A percentile compares a stretch with the other conserved stretches of the same genome.
Conservation (phyloP, 2,329 filamentous ascomycete species). For the Nemania diffusa region DNA sequence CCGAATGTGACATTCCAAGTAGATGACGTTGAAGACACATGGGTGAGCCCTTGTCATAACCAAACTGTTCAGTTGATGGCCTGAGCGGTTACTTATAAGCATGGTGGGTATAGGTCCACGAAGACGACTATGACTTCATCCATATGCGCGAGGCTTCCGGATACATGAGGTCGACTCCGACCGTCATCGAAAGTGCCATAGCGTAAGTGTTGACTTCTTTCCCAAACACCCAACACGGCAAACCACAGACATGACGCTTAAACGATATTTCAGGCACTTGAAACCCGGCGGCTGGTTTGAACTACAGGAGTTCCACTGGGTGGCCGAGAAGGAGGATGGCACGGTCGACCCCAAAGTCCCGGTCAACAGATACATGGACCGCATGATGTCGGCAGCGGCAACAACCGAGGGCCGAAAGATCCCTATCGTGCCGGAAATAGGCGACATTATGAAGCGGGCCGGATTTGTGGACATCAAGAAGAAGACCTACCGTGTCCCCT, state of each 20-base stretch:
- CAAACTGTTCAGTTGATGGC: not conserved
- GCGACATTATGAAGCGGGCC: slow-evolving; percentile 43
- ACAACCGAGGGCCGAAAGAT: slow-evolving; percentile 48
- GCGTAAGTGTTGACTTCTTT: slow-evolving; percentile 32
- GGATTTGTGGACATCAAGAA: slow-evolving; percentile 56
- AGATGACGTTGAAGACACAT: slow-evolving; percentile 42
- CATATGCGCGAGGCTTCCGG: slow-evolving; percentile 40
- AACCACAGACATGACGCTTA: slow-evolving; percentile 24
- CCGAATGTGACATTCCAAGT: slow-evolving; percentile 42
- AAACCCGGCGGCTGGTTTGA: slow-evolving; percentile 49
- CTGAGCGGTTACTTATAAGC: slow-evolving; percentile 14
- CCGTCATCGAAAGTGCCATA: slow-evolving; percentile 37
- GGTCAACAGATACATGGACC: slow-evolving; percentile 47
- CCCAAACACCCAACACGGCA: not conserved
- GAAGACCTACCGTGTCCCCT: slow-evolving; percentile 56
- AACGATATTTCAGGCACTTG: slow-evolving; percentile 35
- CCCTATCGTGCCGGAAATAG: slow-evolving; percentile 46
- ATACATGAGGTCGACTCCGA: slow-evolving; percentile 37
- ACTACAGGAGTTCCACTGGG: slow-evolving; percentile 46
- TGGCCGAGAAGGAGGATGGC: slow-evolving; percentile 44
- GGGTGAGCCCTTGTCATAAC: slow-evolving; percentile 33
- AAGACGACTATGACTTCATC: slow-evolving; percentile 41
- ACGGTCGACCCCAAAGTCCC: slow-evolving; percentile 43
- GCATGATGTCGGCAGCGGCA: slow-evolving; percentile 45
- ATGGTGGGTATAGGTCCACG: slow-evolving; percentile 31